These are phyloP conservation scores for Aegilops longissima DNA, from an alignment of 176 grass and related monocot genomes.

Conservation along the genomic window DNA sequence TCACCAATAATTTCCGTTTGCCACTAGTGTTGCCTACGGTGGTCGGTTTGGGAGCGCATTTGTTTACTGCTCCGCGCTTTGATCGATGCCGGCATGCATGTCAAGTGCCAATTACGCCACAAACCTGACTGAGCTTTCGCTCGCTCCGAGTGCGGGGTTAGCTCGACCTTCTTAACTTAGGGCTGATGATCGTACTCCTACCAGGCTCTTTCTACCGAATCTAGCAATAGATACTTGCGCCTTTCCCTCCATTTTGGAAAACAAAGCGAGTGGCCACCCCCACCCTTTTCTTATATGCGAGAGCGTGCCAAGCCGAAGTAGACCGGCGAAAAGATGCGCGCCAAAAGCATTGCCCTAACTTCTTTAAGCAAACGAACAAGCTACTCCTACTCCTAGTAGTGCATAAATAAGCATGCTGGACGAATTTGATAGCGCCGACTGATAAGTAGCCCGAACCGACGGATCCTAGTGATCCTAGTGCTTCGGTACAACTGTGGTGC, in stretches of 20 bases:
- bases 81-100: neutral
- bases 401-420: neutral
- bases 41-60: constrained; percentile 28
- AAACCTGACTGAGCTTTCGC: constrained; percentile 5
- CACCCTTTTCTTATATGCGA: neutral
- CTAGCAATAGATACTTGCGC: constrained; percentile 29
- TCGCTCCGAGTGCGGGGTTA: constrained; percentile 44
- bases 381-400: too few species aligned
- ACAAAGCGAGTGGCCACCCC: neutral
- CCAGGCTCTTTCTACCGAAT: constrained; percentile 44
- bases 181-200: neutral
- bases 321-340: neutral
- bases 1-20: neutral
- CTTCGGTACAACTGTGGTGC: neutral
- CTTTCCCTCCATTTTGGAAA: constrained; percentile 33
- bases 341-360: neutral
- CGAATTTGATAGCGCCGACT: neutral
- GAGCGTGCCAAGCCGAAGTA: neutral
- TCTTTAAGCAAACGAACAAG: neutral
- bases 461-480: neutral
- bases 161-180: constrained; percentile 36
- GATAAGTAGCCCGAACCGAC: too few species aligned
- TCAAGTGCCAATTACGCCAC: constrained; percentile 17
- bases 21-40: neutral
- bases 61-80: constrained; percentile 14